phyloP scores from a whole-genome alignment of 495 filamentous ascomycete species.

The Penicillium atrosanguineum region DNA sequence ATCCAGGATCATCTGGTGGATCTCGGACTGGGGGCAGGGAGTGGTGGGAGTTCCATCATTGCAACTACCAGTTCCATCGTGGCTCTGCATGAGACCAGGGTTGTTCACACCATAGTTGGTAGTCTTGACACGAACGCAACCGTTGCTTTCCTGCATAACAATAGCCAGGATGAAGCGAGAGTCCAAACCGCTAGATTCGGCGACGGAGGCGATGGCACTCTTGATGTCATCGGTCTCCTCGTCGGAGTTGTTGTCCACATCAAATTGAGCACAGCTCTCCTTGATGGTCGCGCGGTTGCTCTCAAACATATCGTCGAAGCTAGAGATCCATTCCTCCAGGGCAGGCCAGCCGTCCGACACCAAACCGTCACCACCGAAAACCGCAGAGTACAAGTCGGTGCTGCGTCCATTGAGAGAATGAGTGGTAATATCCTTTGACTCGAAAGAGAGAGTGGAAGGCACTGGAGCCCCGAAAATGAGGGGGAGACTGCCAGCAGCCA shows the following conservation, averaged over 20 bases:
- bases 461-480: slow-evolving; percentile 29
- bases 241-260: slow-evolving; percentile 34
- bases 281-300: slow-evolving; percentile 41
- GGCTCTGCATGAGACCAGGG: slow-evolving; percentile 56
- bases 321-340: slow-evolving; percentile 12
- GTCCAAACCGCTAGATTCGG: slow-evolving; percentile 38
- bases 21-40: slow-evolving; percentile 46
- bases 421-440: slow-evolving; percentile 14
- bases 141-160: slow-evolving; percentile 58
- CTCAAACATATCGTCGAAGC: slow-evolving; percentile 29
- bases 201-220: slow-evolving; percentile 37
- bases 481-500: slow-evolving; percentile 35
- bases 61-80: slow-evolving; percentile 48
- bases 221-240: slow-evolving; percentile 41
- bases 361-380: slow-evolving; percentile 23
- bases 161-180: slow-evolving; percentile 58
- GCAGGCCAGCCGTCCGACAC: slow-evolving; percentile 24
- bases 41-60: slow-evolving; percentile 31
- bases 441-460: slow-evolving; percentile 14
- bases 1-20: slow-evolving; percentile 50
- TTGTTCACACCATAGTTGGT: slow-evolving; percentile 47
- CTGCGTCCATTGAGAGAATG: slow-evolving; percentile 24
- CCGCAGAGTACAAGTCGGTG: slow-evolving; percentile 11
- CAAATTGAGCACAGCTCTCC: slow-evolving; percentile 42
- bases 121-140: slow-evolving; percentile 54